Conservation (phyloP, 2,329 filamentous ascomycete genomes). For the Colletotrichum cereale region DNA sequence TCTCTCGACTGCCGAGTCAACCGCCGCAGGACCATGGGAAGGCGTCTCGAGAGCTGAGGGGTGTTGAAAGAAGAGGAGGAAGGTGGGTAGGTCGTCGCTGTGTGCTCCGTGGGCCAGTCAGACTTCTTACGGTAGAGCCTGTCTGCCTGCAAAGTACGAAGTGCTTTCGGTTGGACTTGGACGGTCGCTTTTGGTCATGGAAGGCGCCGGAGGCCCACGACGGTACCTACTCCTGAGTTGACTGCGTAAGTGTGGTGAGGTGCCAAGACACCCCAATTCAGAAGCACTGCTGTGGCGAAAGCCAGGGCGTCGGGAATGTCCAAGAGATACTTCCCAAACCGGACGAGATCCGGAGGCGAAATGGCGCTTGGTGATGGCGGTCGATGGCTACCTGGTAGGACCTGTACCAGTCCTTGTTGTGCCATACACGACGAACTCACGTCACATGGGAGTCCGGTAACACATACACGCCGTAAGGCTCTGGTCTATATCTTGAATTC, state of each 20-base stretch:
- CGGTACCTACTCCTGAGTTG: not conserved
- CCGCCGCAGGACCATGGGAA: not conserved
- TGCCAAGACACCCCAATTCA: not conserved
- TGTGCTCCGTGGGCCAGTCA: not conserved
- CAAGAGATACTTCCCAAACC: not conserved
- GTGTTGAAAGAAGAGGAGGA: not conserved
- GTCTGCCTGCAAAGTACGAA: not conserved
- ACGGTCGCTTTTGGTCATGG: not conserved
- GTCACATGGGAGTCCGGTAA: too few relatives aligned
- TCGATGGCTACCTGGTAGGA: not conserved
- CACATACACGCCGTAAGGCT: not conserved
- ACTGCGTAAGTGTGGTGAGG: not conserved
- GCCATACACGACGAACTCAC: not conserved
- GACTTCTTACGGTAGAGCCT: not conserved
- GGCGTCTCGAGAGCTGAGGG: not conserved
- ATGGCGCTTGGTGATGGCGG: not conserved
- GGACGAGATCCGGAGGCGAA: not conserved
- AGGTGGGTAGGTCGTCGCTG: not conserved
- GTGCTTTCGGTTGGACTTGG: too few relatives aligned
- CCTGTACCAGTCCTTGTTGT: not conserved
- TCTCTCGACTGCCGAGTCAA: not conserved
- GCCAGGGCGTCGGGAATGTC: not conserved
- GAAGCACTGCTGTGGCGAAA: not conserved
- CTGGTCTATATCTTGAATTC: not conserved
- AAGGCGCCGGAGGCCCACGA: not conserved